phyloP scores from a whole-genome alignment of 805 yeast genomes.

The Schwanniomyces yamadae region DNA sequence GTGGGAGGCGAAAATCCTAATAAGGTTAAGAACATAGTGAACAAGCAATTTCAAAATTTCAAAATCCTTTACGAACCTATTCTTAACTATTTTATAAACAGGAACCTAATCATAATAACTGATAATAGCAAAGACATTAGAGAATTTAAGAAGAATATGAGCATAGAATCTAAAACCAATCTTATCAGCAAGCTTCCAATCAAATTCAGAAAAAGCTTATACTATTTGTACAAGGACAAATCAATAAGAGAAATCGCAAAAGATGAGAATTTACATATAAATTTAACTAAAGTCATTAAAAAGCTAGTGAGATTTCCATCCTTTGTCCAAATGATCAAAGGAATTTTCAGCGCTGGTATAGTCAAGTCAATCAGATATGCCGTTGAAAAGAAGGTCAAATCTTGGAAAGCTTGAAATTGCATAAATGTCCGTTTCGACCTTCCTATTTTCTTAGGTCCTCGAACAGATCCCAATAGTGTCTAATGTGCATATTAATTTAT shows the following conservation, averaged over 20 bases:
- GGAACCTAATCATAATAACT: conserved; percentile 15
- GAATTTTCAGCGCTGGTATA: conserved; percentile 84
- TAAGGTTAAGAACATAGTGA: conserved; percentile 82
- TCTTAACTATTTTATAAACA: conserved; percentile 20
- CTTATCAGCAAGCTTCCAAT: conserved; percentile 49
- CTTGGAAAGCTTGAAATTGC: conserved; percentile 2
- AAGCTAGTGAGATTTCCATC: conserved; percentile 68
- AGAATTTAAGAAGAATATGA: conserved; percentile 13
- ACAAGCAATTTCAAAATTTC: conserved; percentile 69
- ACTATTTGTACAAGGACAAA: conserved; percentile 25
- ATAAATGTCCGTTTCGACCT: no score
- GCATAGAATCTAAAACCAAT: conserved; percentile 10
- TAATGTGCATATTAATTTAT: no score
- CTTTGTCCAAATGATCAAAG: conserved; percentile 73
- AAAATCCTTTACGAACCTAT: conserved; percentile 72
- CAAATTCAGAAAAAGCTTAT: conserved; percentile 45
- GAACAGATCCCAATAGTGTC: no score
- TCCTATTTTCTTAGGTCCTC: no score
- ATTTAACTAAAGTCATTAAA: conserved; percentile 16
- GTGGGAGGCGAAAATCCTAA: conserved; percentile 91
- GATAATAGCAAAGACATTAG: conserved; percentile 11
- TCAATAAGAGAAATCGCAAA: conserved; percentile 40
- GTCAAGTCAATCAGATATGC: conserved; percentile 71
- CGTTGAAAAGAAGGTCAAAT: conserved; percentile 56
- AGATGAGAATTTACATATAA: conserved; percentile 31